Base-by-base conservation (phyloP, 306 rosid genomes). In the Senna siamea region DNA sequence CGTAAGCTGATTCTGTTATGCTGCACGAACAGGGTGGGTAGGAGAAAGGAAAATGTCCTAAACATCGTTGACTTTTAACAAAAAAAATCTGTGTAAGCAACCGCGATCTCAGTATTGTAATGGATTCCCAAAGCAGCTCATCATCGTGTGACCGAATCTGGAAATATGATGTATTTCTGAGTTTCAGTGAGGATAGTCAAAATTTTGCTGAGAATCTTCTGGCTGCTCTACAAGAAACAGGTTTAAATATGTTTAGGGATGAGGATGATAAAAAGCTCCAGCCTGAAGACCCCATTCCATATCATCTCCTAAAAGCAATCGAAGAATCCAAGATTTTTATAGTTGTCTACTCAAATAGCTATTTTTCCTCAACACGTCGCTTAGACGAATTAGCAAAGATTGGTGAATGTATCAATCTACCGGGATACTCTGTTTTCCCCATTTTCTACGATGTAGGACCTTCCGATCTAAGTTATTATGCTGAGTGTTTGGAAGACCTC, bases 281-380 rank as follows among this genome's bases (percentile, higher is more conserved):
- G 30, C 30, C 30, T 19, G 30, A 26, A 1, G 30, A 26, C 30
- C 30, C 30, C 30, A 65, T 65, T 9, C 41, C 55, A 2, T 12
- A 40, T 0, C 40, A 22, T 55, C 22, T 66, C 0, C 6, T 46
- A 7, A 35, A 46, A 66, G 72, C 40, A 26, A 66, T 66, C 13
- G 41, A 66, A 46, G 41, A 6, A 7, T 66, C 71, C 12, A 38
- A 7, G 20, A 51, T 66, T 47, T 22, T 0, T 28, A 23, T 66
- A 2, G 56, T 46, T 15, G 26, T 66, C 14, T 15, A 43, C 41
- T 46, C 72, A 5, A 66, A 26, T 18, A 14, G 22, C 57, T 66
- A 66, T 28, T 41, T 54, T 26, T 22, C 61, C 1, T 77, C 77
- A 18, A 55, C 62, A 4, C 71, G 78, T 73, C 64, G 82, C 78